Evolutionary conservation across 129 eudicot genomes (phyloP).

Genomic region (Calendula officinalis): DNA sequence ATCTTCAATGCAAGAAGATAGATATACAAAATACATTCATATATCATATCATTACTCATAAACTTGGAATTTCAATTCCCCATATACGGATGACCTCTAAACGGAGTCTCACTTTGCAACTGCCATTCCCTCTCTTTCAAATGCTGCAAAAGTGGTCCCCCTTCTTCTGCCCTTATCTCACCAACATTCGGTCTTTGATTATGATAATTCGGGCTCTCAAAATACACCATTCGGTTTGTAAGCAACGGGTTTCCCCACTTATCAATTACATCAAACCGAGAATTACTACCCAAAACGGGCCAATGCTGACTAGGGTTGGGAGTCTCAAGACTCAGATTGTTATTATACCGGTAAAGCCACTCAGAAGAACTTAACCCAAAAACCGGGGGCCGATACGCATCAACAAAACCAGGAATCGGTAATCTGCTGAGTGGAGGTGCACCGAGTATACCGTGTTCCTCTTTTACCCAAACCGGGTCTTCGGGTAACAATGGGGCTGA

Average conservation of each 20-base stretch:
- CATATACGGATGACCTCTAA: conserved; percentile 62
- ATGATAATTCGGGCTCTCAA: conserved; percentile 48
- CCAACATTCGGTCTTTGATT: conserved; percentile 44
- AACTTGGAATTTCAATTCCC: conserved; percentile 44
- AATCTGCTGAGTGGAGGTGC: conserved; percentile 51
- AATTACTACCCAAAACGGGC: conserved; percentile 41
- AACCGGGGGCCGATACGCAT: conserved; percentile 59
- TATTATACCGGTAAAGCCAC: conserved; percentile 77
- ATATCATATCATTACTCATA: background rate
- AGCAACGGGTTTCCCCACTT: conserved; percentile 68
- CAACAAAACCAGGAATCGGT: conserved; percentile 41
- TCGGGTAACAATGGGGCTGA: conserved; percentile 82
- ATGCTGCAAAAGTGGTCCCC: conserved; percentile 57
- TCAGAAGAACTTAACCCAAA: conserved; percentile 77
- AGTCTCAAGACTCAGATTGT: conserved; percentile 45
- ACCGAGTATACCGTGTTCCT: conserved; percentile 61
- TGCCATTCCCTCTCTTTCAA: conserved; percentile 78
- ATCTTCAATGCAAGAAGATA: conserved; percentile 23
- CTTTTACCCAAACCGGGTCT: conserved; percentile 45
- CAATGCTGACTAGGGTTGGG: conserved; percentile 29
- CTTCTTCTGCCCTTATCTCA: conserved; percentile 41
- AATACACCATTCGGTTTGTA: conserved; percentile 41
- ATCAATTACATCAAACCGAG: conserved; percentile 52
- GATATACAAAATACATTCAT: conserved; percentile 8
- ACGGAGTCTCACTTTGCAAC: conserved; percentile 46